These are phyloP conservation scores for Flaveria robusta DNA, from an alignment of 129 eudicot genomes.

Conservation along the genomic window DNA sequence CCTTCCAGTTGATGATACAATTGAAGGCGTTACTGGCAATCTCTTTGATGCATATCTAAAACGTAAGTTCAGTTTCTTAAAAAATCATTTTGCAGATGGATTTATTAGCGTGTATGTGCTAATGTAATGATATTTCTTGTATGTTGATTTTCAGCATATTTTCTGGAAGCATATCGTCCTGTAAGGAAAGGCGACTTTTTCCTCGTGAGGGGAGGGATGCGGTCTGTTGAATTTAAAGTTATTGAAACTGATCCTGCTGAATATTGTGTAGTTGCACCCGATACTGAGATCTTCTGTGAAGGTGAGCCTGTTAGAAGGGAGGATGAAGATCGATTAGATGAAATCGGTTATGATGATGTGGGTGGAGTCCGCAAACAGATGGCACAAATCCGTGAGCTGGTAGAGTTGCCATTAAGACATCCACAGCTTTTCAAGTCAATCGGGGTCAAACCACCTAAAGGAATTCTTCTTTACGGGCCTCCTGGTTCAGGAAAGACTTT, in stretches of 20 bases:
- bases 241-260: constrained; percentile 90
- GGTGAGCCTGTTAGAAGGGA: constrained; percentile 91
- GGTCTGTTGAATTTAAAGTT: constrained; percentile 88
- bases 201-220: constrained; percentile 95
- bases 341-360: constrained; percentile 94
- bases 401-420: constrained; percentile 87
- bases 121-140: not conserved
- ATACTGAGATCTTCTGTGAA: constrained; percentile 96
- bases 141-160: constrained; percentile 63
- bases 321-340: constrained; percentile 86
- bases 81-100: not conserved
- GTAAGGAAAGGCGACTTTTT: constrained; percentile 80
- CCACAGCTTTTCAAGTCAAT: constrained; percentile 92
- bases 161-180: constrained; percentile 88
- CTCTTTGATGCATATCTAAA: constrained; percentile 87
- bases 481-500: constrained; percentile 96
- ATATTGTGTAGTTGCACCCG: constrained; percentile 97
- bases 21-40: constrained; percentile 90
- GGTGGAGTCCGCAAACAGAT: constrained; percentile 99
- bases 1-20: constrained; percentile 91
- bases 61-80: constrained; percentile 53
- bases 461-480: constrained; percentile 89
- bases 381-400: constrained; percentile 96
- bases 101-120: not conserved
- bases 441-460: constrained; percentile 97